Evolutionary conservation across 2,329 filamentous ascomycete genomes (phyloP).

Genomic region (Cephalotrichum gorgonifer): DNA sequence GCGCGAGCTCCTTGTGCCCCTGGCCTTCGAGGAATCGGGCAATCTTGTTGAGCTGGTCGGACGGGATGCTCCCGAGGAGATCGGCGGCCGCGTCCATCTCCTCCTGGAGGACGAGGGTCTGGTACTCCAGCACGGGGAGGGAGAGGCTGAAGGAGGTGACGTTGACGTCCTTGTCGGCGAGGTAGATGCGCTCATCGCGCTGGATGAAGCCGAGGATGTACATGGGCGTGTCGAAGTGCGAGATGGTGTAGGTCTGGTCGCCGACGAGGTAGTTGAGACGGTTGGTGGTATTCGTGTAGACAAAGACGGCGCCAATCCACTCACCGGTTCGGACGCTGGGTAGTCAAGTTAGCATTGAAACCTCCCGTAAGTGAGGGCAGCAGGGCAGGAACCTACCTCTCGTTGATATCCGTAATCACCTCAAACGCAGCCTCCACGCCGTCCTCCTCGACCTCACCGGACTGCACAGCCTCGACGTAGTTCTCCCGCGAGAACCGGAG

Average conservation of each 20-base stretch:
- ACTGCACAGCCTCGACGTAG: conserved; percentile 74
- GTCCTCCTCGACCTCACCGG: conserved; percentile 74
- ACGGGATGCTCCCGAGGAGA: conserved; percentile 70
- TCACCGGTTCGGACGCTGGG: conserved; percentile 81
- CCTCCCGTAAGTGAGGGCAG: neutral
- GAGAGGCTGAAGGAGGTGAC: conserved; percentile 87
- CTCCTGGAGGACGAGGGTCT: conserved; percentile 86
- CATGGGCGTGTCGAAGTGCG: conserved; percentile 91
- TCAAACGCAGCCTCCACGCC: conserved; percentile 95
- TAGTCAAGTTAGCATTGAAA: neutral
- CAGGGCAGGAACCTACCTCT: conserved; percentile 45
- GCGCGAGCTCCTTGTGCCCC: conserved; percentile 88
- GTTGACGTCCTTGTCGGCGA: conserved; percentile 90
- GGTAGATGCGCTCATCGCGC: conserved; percentile 87
- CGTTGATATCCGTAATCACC: conserved; percentile 89
- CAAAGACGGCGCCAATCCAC: conserved; percentile 98
- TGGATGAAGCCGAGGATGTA: conserved; percentile 94
- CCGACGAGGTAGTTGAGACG: conserved; percentile 95
- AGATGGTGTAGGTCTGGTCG: conserved; percentile 95
- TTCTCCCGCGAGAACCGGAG: conserved; percentile 83
- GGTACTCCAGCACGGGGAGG: conserved; percentile 88
- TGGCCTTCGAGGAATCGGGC: conserved; percentile 95
- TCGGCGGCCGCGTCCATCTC: conserved; percentile 89
- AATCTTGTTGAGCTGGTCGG: conserved; percentile 96
- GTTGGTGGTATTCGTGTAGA: conserved; percentile 96